phyloP scores from a whole-genome alignment of 495 filamentous ascomycete species.

The Achaetomiella virescens region DNA sequence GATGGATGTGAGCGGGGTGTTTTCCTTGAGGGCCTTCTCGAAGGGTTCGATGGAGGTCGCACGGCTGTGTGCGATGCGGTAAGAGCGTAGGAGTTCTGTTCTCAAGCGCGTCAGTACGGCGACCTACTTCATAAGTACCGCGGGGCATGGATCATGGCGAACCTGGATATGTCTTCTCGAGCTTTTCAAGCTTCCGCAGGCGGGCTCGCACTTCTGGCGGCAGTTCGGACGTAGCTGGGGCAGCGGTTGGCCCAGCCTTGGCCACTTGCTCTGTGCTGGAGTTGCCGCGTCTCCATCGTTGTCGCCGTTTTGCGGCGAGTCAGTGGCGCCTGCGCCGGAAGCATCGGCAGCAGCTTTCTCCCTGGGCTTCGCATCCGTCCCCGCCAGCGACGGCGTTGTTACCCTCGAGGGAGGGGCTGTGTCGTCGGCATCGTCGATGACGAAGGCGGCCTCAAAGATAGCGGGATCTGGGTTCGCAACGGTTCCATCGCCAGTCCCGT shows the following conservation, averaged over 20 bases:
- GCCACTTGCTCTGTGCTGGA: slow-evolving; percentile 5
- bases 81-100: slow-evolving; percentile 81
- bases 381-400: slow-evolving; percentile 45
- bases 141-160: slow-evolving; percentile 17
- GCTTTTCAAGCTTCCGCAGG: slow-evolving; percentile 71
- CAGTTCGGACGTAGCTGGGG: slow-evolving; percentile 48
- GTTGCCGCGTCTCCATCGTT: slow-evolving; percentile 13
- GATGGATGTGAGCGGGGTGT: slow-evolving; percentile 84
- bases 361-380: slow-evolving; percentile 25
- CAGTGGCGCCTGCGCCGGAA: not conserved
- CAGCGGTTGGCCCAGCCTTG: not conserved
- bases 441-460: slow-evolving; percentile 76
- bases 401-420: slow-evolving; percentile 38
- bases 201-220: slow-evolving; percentile 65
- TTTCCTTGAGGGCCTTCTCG: slow-evolving; percentile 81
- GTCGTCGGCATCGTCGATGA: slow-evolving; percentile 67
- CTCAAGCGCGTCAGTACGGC: too few species aligned
- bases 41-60: slow-evolving; percentile 84
- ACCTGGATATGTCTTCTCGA: slow-evolving; percentile 86
- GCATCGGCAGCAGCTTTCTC: slow-evolving; percentile 15
- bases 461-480: slow-evolving; percentile 62
- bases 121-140: too few species aligned
- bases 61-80: slow-evolving; percentile 80
- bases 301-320: not conserved
- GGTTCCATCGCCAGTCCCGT: slow-evolving; percentile 38